A percentile compares a stretch with the other conserved stretches of the same genome.
phyloP scores from a whole-genome alignment of 306 rosid genomes.

The Vigna radiata region DNA sequence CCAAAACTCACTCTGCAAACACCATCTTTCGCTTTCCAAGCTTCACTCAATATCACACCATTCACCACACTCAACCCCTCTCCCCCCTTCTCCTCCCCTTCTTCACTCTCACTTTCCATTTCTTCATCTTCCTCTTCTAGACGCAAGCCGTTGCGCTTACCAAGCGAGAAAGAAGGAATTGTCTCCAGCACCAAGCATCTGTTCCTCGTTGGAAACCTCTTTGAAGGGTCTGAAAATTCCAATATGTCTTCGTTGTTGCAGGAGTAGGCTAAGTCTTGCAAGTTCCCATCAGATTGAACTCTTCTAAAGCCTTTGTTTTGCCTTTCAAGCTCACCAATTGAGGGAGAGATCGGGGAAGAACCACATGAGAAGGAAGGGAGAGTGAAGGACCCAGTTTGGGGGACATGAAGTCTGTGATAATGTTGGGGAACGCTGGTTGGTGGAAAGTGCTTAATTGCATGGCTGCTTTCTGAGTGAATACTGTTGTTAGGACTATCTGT shows the following conservation, averaged over 20 bases:
- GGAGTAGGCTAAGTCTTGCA: conserved; percentile 59
- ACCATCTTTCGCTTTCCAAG: conserved; percentile 46
- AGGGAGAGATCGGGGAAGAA: conserved; percentile 82
- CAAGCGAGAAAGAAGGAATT: conserved; percentile 62
- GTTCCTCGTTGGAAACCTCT: conserved; percentile 38
- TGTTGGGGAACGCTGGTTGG: conserved; percentile 45
- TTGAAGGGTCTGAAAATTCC: conserved; percentile 34
- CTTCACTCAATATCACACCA: conserved; percentile 45
- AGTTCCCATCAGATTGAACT: conserved; percentile 86
- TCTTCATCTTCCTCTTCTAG: conserved; percentile 67
- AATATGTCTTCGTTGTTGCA: conserved; percentile 50
- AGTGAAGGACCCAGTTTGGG: conserved; percentile 48
- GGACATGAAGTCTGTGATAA: conserved; percentile 50
- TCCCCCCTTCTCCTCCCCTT: conserved; percentile 40
- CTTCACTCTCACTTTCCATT: conserved; percentile 52
- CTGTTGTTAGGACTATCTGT: conserved; percentile 59
- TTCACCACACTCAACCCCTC: conserved; percentile 35
- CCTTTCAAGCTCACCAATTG: conserved; percentile 54
- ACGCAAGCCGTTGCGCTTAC: conserved; percentile 27
- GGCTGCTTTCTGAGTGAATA: conserved; percentile 53
- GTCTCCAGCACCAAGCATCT: conserved; percentile 56
- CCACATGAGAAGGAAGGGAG: conserved; percentile 52
- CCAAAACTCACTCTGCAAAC: conserved; percentile 48
- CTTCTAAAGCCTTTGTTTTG: conserved; percentile 64
- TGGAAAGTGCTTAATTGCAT: conserved; percentile 50